These are phyloP conservation scores for Leavenworthia alabamica DNA, from an alignment of 345 rosid genomes.

Conservation along the genomic window DNA sequence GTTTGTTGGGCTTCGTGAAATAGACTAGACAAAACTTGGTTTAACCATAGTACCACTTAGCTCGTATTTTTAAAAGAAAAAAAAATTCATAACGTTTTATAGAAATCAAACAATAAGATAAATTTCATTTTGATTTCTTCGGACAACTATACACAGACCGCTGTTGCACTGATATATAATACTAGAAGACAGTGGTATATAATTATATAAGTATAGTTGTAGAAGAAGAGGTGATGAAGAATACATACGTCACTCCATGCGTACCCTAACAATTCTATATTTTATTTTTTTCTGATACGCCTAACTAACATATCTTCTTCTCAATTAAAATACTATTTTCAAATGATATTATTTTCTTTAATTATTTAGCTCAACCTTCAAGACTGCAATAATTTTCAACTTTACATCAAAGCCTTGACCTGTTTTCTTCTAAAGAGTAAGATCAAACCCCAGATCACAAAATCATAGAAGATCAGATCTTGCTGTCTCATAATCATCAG, in stretches of 20 bases:
- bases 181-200: not conserved
- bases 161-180: not conserved
- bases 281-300: slow-evolving; percentile 10
- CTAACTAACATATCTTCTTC: slow-evolving; percentile 36
- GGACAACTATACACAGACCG: not conserved
- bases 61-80: no score
- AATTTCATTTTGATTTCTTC: not conserved
- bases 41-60: not conserved
- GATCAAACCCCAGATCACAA: slow-evolving; percentile 31
- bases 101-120: no score
- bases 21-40: not conserved
- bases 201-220: not conserved
- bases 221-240: not conserved
- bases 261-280: slow-evolving; percentile 35
- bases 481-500: slow-evolving; percentile 12
- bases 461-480: slow-evolving; percentile 45
- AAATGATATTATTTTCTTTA: not conserved
- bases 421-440: slow-evolving; percentile 33
- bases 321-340: slow-evolving; percentile 11
- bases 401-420: slow-evolving; percentile 65
- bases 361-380: slow-evolving; percentile 9
- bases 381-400: slow-evolving; percentile 44
- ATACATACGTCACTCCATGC: not conserved
- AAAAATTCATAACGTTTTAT: no score
- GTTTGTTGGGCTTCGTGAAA: not conserved